Evolutionary conservation across 306 rosid species (phyloP).

Genomic region (Morella rubra): DNA sequence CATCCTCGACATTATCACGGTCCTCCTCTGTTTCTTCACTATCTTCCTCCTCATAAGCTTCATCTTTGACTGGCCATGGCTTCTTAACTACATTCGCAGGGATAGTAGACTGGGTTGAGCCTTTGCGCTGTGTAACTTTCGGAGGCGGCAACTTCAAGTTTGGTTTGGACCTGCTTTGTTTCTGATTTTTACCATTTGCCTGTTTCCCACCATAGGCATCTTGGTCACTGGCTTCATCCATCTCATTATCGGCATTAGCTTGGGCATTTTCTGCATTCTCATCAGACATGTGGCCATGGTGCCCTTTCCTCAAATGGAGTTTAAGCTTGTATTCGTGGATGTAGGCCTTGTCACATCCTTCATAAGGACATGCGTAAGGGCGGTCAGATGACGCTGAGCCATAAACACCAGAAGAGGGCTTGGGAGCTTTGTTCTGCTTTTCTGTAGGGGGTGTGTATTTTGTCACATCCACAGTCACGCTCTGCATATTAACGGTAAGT

Average conservation of each 20-base stretch:
- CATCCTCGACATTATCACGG: conserved; percentile 85
- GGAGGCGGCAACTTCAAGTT: conserved; percentile 69
- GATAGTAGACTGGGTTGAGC: conserved; percentile 51
- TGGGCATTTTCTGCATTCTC: conserved; percentile 60
- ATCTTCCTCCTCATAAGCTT: conserved; percentile 71
- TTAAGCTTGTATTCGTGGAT: conserved; percentile 95
- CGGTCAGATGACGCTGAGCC: conserved; percentile 91
- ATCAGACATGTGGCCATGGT: conserved; percentile 77
- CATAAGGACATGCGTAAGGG: conserved; percentile 89
- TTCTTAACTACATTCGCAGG: conserved; percentile 51
- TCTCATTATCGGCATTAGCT: conserved; percentile 64
- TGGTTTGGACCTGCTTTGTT: conserved; percentile 67
- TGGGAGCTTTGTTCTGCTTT: conserved; percentile 61
- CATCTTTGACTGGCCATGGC: conserved; percentile 78
- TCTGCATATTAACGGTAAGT: conserved; percentile 45
- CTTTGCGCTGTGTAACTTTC: conserved; percentile 59
- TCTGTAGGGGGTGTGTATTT: conserved; percentile 71
- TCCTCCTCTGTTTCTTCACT: conserved; percentile 99
- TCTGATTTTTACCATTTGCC: conserved; percentile 63
- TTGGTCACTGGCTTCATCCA: conserved; percentile 92
- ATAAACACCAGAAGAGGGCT: conserved; percentile 58
- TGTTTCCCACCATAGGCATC: conserved; percentile 71
- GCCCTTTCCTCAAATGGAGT: conserved; percentile 88
- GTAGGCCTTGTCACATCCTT: conserved; percentile 90
- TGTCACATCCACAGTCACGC: conserved; percentile 50